A percentile compares a stretch with the other conserved stretches of the same genome.
Conservation (phyloP, 2,329 filamentous ascomycete species). For the Alternaria conjuncta region DNA sequence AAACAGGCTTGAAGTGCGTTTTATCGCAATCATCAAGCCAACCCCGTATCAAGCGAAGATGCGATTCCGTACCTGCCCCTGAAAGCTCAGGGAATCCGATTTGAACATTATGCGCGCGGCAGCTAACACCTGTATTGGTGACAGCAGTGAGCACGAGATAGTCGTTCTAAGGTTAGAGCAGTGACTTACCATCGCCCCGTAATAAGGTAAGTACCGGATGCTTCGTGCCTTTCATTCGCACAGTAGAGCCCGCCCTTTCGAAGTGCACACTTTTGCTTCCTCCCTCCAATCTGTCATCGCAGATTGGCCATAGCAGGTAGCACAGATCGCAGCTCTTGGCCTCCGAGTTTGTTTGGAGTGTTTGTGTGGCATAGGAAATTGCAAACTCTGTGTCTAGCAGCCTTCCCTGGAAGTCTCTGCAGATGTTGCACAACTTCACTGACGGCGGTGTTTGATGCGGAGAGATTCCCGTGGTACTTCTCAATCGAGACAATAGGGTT, state of each 20-base stretch:
- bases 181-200: not conserved
- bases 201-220: not conserved
- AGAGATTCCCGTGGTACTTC: too few species aligned
- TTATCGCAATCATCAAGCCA: conserved; percentile 21
- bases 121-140: too few species aligned
- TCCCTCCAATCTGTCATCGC: not conserved
- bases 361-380: not conserved
- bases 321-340: not conserved
- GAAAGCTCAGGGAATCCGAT: conserved; percentile 13
- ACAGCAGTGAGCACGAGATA: too few species aligned
- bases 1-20: not conserved
- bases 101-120: not conserved
- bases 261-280: not conserved
- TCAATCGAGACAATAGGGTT: not conserved
- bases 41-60: conserved; percentile 3
- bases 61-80: not conserved
- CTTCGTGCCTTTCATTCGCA: not conserved
- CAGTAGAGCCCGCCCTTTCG: not conserved
- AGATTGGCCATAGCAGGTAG: not conserved
- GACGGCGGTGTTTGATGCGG: too few species aligned
- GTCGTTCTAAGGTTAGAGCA: not conserved
- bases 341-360: not conserved
- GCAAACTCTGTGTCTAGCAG: not conserved
- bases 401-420: not conserved
- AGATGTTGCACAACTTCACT: not conserved